phyloP scores from a whole-genome alignment of 1,284 basidiomycete genomes.

The Moesziomyces globuligerus region DNA sequence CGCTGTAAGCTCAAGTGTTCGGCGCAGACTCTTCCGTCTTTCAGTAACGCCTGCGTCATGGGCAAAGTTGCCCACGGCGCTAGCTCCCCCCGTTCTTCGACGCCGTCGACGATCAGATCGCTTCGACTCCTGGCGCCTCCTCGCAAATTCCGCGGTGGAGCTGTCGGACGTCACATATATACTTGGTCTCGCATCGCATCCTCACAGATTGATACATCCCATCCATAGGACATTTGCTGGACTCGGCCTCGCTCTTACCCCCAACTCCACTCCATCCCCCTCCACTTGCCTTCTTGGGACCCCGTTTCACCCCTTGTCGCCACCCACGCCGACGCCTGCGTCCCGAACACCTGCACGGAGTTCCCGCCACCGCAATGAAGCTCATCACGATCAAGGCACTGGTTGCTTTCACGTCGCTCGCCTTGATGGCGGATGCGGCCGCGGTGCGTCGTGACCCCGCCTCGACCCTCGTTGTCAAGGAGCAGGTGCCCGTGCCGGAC shows the following conservation, averaged over 20 bases:
- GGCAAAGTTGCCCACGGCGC: not conserved
- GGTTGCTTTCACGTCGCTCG: conserved; percentile 40
- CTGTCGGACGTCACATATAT: conserved; percentile 10
- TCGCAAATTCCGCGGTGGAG: too few species aligned
- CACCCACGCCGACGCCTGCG: too few species aligned
- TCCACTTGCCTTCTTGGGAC: not conserved
- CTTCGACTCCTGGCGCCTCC: too few species aligned
- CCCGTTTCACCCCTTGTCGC: not conserved
- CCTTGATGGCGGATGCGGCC: conserved; percentile 40
- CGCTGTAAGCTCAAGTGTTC: not conserved
- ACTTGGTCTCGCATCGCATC: not conserved
- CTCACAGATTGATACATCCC: conserved; percentile 22
- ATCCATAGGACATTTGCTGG: conserved; percentile 7
- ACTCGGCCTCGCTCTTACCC: not conserved
- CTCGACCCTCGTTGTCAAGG: conserved; percentile 34
- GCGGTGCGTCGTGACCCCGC: conserved; percentile 16
- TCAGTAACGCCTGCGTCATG: not conserved
- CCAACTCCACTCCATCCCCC: not conserved
- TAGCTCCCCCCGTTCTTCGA: not conserved
- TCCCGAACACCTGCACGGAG: not conserved
- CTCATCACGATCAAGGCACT: conserved; percentile 38
- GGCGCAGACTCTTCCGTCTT: conserved; percentile 15
- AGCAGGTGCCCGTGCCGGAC: conserved; percentile 35
- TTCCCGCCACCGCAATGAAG: conserved; percentile 21
- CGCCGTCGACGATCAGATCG: too few species aligned